A percentile compares a stretch with the other conserved stretches of the same genome.
Conservation (phyloP, 305 asterid species). For the Fraxinus angustifolia region DNA sequence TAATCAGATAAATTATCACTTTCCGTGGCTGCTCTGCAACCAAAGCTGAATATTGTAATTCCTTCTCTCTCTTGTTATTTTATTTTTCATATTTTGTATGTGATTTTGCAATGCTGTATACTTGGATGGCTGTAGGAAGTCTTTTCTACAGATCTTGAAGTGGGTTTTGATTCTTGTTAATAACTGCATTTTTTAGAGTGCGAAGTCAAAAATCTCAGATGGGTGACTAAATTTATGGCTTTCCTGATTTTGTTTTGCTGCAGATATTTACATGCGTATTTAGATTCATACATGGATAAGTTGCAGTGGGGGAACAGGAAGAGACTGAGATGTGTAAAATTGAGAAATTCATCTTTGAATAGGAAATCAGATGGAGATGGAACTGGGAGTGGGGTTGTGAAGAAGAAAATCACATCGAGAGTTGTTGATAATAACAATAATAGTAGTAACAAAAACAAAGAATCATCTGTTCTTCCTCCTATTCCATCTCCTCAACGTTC, state of each 20-base stretch:
- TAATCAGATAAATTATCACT: background rate
- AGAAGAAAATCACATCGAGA: slow-evolving; percentile 76
- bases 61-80: background rate
- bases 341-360: slow-evolving; percentile 52
- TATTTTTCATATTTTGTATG: background rate
- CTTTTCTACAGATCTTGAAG: slow-evolving; percentile 42
- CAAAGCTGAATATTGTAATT: slow-evolving; percentile 7
- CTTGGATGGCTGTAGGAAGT: slow-evolving; percentile 4
- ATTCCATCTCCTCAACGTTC: slow-evolving; percentile 66
- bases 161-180: slow-evolving; percentile 33
- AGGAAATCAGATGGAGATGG: slow-evolving; percentile 55
- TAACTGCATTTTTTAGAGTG: slow-evolving; percentile 2
- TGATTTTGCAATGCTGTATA: slow-evolving; percentile 15
- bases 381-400: slow-evolving; percentile 41
- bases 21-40: slow-evolving; percentile 9
- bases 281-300: slow-evolving; percentile 49
- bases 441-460: slow-evolving; percentile 25
- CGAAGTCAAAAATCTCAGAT: slow-evolving; percentile 28
- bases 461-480: slow-evolving; percentile 41
- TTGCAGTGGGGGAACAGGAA: slow-evolving; percentile 79
- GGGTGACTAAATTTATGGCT: slow-evolving; percentile 18
- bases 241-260: slow-evolving; percentile 8
- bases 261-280: slow-evolving; percentile 20
- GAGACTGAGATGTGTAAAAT: slow-evolving; percentile 66
- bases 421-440: slow-evolving; percentile 42